Evolutionary conservation across 2,329 filamentous ascomycete species (phyloP), one percentile per base, ranked within the genome.

Genomic region (Dactylonectria estremocensis): DNA sequence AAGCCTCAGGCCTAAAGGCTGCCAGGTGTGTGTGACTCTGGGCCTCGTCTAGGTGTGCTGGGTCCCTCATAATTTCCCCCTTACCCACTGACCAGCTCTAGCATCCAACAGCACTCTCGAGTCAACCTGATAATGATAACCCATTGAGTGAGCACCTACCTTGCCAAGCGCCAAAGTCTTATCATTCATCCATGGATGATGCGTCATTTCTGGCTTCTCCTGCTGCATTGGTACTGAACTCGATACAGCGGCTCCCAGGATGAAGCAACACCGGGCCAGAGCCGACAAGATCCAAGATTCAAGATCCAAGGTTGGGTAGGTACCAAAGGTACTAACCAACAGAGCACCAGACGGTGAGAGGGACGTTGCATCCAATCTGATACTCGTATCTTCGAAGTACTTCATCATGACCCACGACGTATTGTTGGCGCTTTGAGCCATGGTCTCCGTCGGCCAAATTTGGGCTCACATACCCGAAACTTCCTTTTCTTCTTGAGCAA

Each of bases 1-100:
- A 75, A 57, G 72, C 52, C 57, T 53, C 49, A 45, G 28, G 31
- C 46, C 16, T 40, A 31, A 16, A 56, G 50, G 50, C 49, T 18
- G 53, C 31, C 13, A 35, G 52, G 40, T n/a, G 5, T n/a, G 5
- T 43, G 16, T 58, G 43, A 35, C 54, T 53, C 35, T 59, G 24
- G 24, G 33, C 28, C 22, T 52, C 45, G n/a, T 18, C 61, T 22
- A 57, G 24, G 24, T 60, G 52, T 56, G 35, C 58, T 61, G 50
- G 53, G 52, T 57, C 67, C 56, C 67, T 69, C 66, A 65, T 72
- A 68, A 72, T 74, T 69, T 74, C 70, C 61, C 66, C 59, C 52
- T 61, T 57, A 70, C 58, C 73, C 73, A 70, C 69, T 46, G 40
- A 53, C 46, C 49, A 28, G 18, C 40, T 68, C 49, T 61, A 54